Base-by-base conservation (phyloP, 2,329 filamentous ascomycete species). In the Elsinoe batatas region DNA sequence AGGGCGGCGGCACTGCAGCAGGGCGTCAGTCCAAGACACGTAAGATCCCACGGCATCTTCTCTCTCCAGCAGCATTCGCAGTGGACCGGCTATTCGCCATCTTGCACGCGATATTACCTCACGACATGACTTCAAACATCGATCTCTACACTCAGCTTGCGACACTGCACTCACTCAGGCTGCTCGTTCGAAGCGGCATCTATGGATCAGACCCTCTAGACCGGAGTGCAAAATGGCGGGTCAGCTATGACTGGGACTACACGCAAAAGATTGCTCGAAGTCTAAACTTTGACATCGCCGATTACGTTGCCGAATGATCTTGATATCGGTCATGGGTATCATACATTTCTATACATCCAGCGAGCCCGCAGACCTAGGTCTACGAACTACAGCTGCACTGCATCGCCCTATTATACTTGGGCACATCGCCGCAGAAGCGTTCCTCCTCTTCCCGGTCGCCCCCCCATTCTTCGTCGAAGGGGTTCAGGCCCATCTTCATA, bases 381-480 rank as follows among this genome's bases (percentile, higher is more conserved):
- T 75, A 95, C 20, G 91, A 96, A 68, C 89, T 95, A 72, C 93
- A 98, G 68, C 88, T 95, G 69, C 93, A 97, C 74, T 96, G 91
- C 80, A 95, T 83, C 33, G 87, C 87, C 62, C 88, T 80, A 70
- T 84, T 82, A 44, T 77, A 77, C 67, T 79, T 82, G 0, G 91
- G 91, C 55, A 95, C 88, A 71, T 96, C 90, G 1, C 87, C 85
- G 62, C 84, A 88, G 76, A 88, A 95, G 60, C 91, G 77, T 62
- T 84, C 77, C 69, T 95, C 91, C 67, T 95, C 88, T 13, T 82
- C 81, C 53, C 72, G 74, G 60, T 93, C 75, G 56, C 75, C 71
- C 5, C 77, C 75, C 88, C 88, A 93, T 2, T 70, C 69, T 54
- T 97, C 91, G 57, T 88, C 79, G 64, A 96, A 98, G 0, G 93